Base-by-base conservation (phyloP, 306 rosid species). In the Alnus rubra region DNA sequence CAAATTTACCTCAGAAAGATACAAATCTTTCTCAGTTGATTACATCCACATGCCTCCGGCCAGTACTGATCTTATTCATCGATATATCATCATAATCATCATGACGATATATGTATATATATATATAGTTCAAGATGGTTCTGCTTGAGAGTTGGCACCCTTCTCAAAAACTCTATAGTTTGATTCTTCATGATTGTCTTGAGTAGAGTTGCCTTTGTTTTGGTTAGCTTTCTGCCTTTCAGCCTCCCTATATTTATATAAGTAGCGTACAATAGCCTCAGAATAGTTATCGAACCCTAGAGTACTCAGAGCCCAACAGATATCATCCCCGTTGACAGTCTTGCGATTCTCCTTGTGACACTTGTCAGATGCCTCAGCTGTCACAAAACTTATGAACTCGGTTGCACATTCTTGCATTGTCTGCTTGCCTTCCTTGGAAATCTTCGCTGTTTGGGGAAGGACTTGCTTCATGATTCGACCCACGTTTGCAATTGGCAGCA, bases 331-430 rank as follows among this genome's bases (percentile, higher is more conserved):
- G 67, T 84, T 91, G 23, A 93, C 78, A 0, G 95, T 91, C 92
- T 90, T 93, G 58, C 98, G 93, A 81, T 91, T 93, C 88, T 93
- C 98, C 75, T 88, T 88, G 76, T 82, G 92, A 89, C 98, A 93
- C 93, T 88, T 93, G 91, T 91, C 93, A 73, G 97, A 79, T 5
- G 98, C 98, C 82, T 93, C 98, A 1, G 83, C 81, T 0, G 97
- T 90, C 69, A 93, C 96, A 74, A 93, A 93, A 74, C 98, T 90
- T 84, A 93, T 72, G 85, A 93, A 93, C 88, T 93, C 98, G 0
- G 97, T 91, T 12, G 93, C 93, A 77, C 98, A 87, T 74, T 91
- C 98, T 87, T 93, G 97, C 91, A 91, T 87, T 45, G 83, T 9
- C 80, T 93, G 92, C 53, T 90, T 93, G 13, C 89, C 87, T 79